phyloP scores from a whole-genome alignment of 1,139 yeast genomes.

The Pichia sp. region DNA sequence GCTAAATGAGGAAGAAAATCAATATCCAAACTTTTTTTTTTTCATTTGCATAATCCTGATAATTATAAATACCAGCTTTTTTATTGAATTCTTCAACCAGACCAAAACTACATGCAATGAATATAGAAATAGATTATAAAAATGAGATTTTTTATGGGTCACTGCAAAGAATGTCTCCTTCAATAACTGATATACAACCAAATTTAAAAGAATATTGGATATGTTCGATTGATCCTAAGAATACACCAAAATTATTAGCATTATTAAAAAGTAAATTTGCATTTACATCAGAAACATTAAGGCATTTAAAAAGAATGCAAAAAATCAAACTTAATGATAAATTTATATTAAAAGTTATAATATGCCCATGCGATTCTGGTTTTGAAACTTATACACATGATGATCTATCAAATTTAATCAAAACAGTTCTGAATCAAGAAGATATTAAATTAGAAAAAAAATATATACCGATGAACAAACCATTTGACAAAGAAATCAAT shows the following conservation, averaged over 20 bases:
- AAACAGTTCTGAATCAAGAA: constrained; percentile 15
- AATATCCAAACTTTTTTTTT: too few relatives aligned
- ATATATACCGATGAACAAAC: constrained; percentile 47
- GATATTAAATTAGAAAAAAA: constrained; percentile 26
- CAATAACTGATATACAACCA: constrained; percentile 28
- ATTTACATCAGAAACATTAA: constrained; percentile 35
- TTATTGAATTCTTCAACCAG: too few relatives aligned
- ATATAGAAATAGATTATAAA: constrained; percentile 39
- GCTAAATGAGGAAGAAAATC: too few relatives aligned
- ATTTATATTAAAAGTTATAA: constrained; percentile 27
- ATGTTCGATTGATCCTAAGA: constrained; percentile 39
- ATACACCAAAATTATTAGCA: constrained; percentile 33
- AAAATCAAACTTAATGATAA: constrained; percentile 12
- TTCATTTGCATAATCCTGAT: too few relatives aligned
- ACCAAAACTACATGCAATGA: not conserved
- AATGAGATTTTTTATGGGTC: constrained; percentile 42
- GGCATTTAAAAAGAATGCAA: constrained; percentile 37
- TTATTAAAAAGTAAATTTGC: constrained; percentile 21
- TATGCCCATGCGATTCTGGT: constrained; percentile 19
- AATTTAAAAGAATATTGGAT: constrained; percentile 53
- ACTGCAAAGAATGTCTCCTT: constrained; percentile 40
- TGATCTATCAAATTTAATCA: constrained; percentile 17
- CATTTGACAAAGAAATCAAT: constrained; percentile 59
- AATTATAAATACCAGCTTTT: too few relatives aligned
- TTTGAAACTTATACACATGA: constrained; percentile 11